A percentile compares a stretch with the other conserved stretches of the same genome.
Conservation (phyloP, 2,329 filamentous ascomycete genomes). For the Pseudocercospora fuligena region DNA sequence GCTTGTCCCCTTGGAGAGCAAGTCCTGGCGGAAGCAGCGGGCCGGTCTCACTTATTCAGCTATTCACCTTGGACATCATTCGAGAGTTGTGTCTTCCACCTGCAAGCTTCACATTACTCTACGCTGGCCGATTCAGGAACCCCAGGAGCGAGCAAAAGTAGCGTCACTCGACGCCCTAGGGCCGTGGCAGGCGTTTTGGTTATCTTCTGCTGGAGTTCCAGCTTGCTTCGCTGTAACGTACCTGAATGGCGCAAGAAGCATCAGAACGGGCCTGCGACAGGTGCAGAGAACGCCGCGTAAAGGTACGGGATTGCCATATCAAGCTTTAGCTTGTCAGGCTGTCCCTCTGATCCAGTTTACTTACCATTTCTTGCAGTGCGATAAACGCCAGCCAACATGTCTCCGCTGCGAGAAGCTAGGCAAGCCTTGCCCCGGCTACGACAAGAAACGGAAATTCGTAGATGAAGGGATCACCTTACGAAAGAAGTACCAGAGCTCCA, state of each 20-base stretch:
- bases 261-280: conserved; percentile 41
- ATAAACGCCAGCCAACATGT: conserved; percentile 40
- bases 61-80: conserved; percentile 8
- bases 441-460: conserved; percentile 44
- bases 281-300: conserved; percentile 42
- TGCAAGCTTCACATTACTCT: neutral
- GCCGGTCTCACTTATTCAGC: conserved; percentile 6
- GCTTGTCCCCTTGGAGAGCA: neutral
- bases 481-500: conserved; percentile 37
- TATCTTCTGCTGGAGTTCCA: conserved; percentile 5
- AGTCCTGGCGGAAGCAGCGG: neutral
- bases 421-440: conserved; percentile 43
- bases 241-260: conserved; percentile 34
- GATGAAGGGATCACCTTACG: conserved; percentile 40
- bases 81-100: conserved; percentile 11
- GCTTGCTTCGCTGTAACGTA: conserved; percentile 9
- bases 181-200: neutral
- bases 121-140: neutral
- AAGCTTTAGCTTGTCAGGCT: conserved; percentile 3
- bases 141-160: conserved; percentile 4
- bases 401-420: conserved; percentile 42
- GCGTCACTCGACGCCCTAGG: neutral
- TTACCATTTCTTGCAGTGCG: conserved; percentile 31
- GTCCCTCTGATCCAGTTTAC: neutral
- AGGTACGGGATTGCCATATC: conserved; percentile 30